A percentile compares a stretch with the other conserved stretches of the same genome.
Evolutionary conservation across 1,139 yeast genomes (phyloP).

Genomic region (Starmera stellimalicola): DNA sequence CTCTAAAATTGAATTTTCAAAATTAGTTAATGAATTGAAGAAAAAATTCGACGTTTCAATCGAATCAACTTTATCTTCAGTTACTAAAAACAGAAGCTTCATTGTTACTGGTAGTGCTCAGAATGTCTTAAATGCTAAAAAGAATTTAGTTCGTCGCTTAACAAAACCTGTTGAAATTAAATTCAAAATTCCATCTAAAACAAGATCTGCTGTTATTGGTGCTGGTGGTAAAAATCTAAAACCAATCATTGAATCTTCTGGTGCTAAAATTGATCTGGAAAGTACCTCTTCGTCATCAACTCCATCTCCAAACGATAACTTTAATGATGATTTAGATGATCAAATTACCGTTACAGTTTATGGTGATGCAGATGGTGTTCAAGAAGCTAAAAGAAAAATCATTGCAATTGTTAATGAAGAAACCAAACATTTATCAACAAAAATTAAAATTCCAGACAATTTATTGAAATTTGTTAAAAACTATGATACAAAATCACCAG

Average conservation of each 20-base stretch:
- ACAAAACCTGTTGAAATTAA: constrained; percentile 61
- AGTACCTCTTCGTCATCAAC: constrained; percentile 20
- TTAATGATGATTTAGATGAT: constrained; percentile 43
- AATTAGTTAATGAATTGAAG: constrained; percentile 54
- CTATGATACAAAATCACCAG: constrained; percentile 16
- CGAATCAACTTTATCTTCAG: constrained; percentile 76
- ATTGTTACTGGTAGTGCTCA: constrained; percentile 70
- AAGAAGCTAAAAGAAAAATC: constrained; percentile 63
- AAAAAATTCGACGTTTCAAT: constrained; percentile 55
- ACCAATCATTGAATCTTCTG: constrained; percentile 65
- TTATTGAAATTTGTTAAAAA: constrained; percentile 45
- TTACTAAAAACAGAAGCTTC: constrained; percentile 75
- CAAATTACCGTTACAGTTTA: constrained; percentile 54
- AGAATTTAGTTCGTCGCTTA: constrained; percentile 67
- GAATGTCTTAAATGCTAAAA: constrained; percentile 62
- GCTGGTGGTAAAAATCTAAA: constrained; percentile 77
- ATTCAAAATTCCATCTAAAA: constrained; percentile 66
- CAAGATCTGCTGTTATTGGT: constrained; percentile 81
- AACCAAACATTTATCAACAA: constrained; percentile 47
- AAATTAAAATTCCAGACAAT: constrained; percentile 35
- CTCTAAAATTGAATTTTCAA: constrained; percentile 55
- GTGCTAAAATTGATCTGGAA: constrained; percentile 65
- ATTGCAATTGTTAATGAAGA: constrained; percentile 67
- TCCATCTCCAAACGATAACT: constrained; percentile 19
- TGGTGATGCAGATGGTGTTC: constrained; percentile 83